Evolutionary conservation across 768 basidiomycete genomes (phyloP).

Genomic region (Hypholoma sublateritium): DNA sequence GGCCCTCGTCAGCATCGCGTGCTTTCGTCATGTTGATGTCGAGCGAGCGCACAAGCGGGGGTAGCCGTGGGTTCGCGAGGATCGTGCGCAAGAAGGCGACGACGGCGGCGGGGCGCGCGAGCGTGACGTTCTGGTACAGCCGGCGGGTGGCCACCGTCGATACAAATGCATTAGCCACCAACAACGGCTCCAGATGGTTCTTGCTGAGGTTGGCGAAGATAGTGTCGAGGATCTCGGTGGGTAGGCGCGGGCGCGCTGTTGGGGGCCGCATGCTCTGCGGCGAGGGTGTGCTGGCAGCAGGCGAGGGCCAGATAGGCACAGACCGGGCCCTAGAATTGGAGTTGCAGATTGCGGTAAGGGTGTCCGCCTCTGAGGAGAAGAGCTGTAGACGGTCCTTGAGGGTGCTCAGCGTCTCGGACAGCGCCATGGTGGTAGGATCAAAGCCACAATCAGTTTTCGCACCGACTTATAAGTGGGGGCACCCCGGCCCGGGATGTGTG

Average conservation of each 20-base stretch:
- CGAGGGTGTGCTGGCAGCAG: neutral
- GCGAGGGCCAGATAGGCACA: neutral
- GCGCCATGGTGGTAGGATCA: neutral
- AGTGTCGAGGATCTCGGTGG: constrained; percentile 33
- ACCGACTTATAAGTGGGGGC: too few species aligned
- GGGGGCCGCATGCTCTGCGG: neutral
- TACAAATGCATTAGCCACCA: constrained; percentile 27
- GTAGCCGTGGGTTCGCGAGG: constrained; percentile 32
- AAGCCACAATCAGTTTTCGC: too few species aligned
- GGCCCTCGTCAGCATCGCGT: constrained; percentile 4
- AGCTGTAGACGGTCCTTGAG: constrained; percentile 1
- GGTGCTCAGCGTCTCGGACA: neutral
- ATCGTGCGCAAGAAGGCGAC: constrained; percentile 41
- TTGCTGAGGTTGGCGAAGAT: constrained; percentile 22
- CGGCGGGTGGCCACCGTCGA: constrained; percentile 26
- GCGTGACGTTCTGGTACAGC: constrained; percentile 33
- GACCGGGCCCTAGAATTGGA: neutral
- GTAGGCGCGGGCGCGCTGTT: constrained; percentile 20
- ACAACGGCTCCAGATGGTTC: constrained; percentile 20
- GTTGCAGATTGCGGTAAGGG: constrained; percentile 1
- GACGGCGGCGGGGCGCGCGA: constrained; percentile 27
- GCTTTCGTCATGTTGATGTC: constrained; percentile 33
- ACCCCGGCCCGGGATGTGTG: too few species aligned
- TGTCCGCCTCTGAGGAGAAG: neutral
- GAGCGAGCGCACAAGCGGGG: constrained; percentile 43